Evolutionary conservation across 2,329 filamentous ascomycete species (phyloP).

Genomic region (Colletotrichum sp.): DNA sequence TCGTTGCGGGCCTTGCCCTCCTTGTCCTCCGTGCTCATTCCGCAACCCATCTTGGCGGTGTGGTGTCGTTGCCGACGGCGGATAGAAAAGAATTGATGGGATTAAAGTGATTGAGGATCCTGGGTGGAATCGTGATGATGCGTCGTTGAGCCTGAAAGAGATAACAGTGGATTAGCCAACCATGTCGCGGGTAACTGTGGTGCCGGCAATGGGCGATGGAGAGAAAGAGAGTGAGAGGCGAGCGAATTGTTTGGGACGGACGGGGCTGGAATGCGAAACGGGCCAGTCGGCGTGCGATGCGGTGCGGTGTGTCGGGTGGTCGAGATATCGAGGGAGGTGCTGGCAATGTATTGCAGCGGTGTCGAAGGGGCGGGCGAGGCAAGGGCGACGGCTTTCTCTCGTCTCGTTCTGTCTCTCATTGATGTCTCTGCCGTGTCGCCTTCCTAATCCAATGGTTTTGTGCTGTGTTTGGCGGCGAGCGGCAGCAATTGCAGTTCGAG

Average conservation of each 20-base stretch:
- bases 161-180: slow-evolving; percentile 9
- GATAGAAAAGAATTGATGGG: slow-evolving; percentile 6
- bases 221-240: background rate
- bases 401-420: slow-evolving; percentile 4
- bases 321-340: slow-evolving; percentile 1
- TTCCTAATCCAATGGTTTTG: slow-evolving; percentile 1
- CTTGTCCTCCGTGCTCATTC: slow-evolving; percentile 99
- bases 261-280: slow-evolving; percentile 16
- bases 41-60: slow-evolving; percentile 90
- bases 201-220: background rate
- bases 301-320: background rate
- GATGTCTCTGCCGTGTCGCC: slow-evolving; percentile 12
- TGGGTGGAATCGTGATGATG: background rate
- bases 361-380: background rate
- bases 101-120: slow-evolving; percentile 14
- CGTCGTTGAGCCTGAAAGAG: background rate
- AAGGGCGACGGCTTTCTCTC: background rate
- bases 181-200: background rate
- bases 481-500: background rate
- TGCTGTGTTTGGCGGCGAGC: background rate
- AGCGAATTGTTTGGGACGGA: slow-evolving; percentile 1
- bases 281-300: background rate
- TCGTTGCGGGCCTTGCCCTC: slow-evolving; percentile 99
- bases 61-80: slow-evolving; percentile 16
- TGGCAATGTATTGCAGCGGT: background rate